Conservation (phyloP, 2,329 filamentous ascomycete species). For the Aspergillus fumigatiaffinis region DNA sequence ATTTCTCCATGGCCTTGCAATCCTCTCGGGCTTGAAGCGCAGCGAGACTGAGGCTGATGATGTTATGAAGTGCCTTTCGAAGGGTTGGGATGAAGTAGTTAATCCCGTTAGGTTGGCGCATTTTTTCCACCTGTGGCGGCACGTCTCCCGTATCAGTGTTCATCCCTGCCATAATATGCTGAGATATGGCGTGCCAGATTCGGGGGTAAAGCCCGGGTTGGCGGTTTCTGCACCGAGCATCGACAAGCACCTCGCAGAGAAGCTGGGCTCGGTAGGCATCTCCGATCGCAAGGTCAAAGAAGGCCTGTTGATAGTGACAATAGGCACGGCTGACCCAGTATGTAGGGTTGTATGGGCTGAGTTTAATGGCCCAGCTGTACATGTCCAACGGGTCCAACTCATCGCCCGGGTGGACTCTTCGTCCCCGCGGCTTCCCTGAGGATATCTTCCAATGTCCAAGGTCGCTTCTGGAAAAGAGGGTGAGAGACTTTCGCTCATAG, state of each 20-base stretch:
- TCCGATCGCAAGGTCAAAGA: conserved; percentile 35
- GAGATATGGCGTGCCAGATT: conserved; percentile 31
- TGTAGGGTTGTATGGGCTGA: conserved; percentile 35
- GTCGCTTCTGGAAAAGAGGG: conserved; percentile 21
- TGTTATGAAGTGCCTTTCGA: conserved; percentile 24
- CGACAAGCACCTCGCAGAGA: conserved; percentile 29
- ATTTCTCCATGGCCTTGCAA: conserved; percentile 18
- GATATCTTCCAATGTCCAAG: conserved; percentile 26
- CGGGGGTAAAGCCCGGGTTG: conserved; percentile 27
- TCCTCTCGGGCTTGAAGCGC: conserved; percentile 31
- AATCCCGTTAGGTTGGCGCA: conserved; percentile 24
- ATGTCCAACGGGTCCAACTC: conserved; percentile 27
- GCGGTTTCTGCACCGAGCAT: conserved; percentile 16
- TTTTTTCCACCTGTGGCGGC: conserved; percentile 10
- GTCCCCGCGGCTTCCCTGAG: conserved; percentile 5
- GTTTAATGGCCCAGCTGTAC: conserved; percentile 33
- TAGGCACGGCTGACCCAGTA: conserved; percentile 37
- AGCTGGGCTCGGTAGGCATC: conserved; percentile 34
- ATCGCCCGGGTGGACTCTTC: conserved; percentile 5
- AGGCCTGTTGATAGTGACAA: conserved; percentile 29
- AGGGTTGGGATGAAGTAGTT: conserved; percentile 28
- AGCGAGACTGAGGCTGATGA: conserved; percentile 28
- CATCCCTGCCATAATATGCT: conserved; percentile 25
- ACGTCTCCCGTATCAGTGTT: not conserved
- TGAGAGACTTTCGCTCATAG: conserved; percentile 14